These are phyloP conservation scores for Lactarius tabidus DNA, from an alignment of 768 basidiomycete genomes.

Conservation along the genomic window DNA sequence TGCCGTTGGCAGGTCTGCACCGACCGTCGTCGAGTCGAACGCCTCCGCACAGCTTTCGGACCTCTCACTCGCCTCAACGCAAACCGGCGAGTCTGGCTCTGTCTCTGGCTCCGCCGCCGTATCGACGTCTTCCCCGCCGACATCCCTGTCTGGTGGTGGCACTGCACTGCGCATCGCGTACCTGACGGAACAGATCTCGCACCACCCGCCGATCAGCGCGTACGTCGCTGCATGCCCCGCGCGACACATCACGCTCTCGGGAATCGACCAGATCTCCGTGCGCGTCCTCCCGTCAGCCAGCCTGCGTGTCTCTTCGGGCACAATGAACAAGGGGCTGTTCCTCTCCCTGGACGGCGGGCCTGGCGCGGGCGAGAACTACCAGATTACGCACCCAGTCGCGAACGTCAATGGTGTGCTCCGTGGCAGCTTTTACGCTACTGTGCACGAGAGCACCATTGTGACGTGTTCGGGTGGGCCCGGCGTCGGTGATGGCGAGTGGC, in stretches of 20 bases:
- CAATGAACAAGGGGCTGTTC: conserved; percentile 85
- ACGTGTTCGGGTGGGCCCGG: conserved; percentile 66
- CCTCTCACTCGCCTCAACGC: conserved; percentile 47
- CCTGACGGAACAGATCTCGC: conserved; percentile 92
- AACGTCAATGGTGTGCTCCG: conserved; percentile 88
- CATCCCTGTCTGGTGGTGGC: conserved; percentile 29
- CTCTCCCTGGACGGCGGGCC: conserved; percentile 68
- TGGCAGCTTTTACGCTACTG: conserved; percentile 88
- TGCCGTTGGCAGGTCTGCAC: conserved; percentile 26
- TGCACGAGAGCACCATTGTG: conserved; percentile 73
- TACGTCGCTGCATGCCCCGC: conserved; percentile 76
- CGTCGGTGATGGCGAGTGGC: conserved; percentile 48
- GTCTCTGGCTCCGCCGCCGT: conserved; percentile 5
- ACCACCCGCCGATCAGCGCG: conserved; percentile 93
- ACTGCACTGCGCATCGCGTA: conserved; percentile 59
- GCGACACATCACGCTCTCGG: conserved; percentile 64
- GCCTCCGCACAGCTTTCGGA: conserved; percentile 56
- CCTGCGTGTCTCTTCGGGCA: conserved; percentile 77
- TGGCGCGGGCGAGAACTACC: conserved; percentile 77
- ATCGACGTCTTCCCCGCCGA: conserved; percentile 31
- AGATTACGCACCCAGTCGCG: conserved; percentile 87
- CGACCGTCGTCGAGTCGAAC: conserved; percentile 44
- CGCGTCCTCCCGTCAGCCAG: conserved; percentile 80
- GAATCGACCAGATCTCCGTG: conserved; percentile 91
- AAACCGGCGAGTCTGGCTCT: conserved; percentile 28